Evolutionary conservation across 1,284 basidiomycete genomes (phyloP).

Genomic region (Ustilago sp.): DNA sequence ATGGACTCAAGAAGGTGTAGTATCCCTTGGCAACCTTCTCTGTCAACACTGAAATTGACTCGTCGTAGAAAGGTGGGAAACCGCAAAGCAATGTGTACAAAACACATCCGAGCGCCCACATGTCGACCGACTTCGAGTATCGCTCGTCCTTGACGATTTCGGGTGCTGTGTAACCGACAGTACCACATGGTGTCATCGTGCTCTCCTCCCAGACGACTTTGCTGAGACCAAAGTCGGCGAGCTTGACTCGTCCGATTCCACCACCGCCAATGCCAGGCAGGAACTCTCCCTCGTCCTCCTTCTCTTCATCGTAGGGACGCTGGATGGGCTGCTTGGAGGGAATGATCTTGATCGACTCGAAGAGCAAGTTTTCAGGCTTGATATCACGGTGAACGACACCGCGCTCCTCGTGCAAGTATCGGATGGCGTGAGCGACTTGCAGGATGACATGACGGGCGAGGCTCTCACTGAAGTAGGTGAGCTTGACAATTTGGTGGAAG

Average conservation of each 20-base stretch:
- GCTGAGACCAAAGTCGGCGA: slow-evolving; percentile 97
- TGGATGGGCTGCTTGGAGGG: slow-evolving; percentile 82
- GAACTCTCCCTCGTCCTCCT: slow-evolving; percentile 98
- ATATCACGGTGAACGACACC: slow-evolving; percentile 99
- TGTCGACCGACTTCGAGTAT: slow-evolving; percentile 98
- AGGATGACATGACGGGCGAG: slow-evolving; percentile 86
- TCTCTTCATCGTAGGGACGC: slow-evolving; percentile 93
- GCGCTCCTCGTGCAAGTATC: slow-evolving; percentile 95
- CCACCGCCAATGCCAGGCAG: slow-evolving; percentile 90
- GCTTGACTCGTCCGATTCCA: slow-evolving; percentile 97
- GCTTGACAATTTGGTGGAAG: slow-evolving; percentile 99
- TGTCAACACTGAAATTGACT: slow-evolving; percentile 96
- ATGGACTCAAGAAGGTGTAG: slow-evolving; percentile 98
- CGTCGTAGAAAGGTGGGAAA: slow-evolving; percentile 98
- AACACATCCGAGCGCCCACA: slow-evolving; percentile 99
- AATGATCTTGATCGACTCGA: slow-evolving; percentile 91
- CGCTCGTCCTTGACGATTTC: slow-evolving; percentile 99
- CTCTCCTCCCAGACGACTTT: slow-evolving; percentile 99
- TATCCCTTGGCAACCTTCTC: slow-evolving; percentile 98
- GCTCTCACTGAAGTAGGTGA: slow-evolving; percentile 94
- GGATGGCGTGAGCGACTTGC: slow-evolving; percentile 94
- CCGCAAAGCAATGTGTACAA: slow-evolving; percentile 98
- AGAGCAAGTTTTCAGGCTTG: slow-evolving; percentile 97
- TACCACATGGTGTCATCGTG: slow-evolving; percentile 99
- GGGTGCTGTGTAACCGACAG: slow-evolving; percentile 98